Evolutionary conservation across 108 stramenopile species (phyloP).

Genomic region (Nitzschia sp.): DNA sequence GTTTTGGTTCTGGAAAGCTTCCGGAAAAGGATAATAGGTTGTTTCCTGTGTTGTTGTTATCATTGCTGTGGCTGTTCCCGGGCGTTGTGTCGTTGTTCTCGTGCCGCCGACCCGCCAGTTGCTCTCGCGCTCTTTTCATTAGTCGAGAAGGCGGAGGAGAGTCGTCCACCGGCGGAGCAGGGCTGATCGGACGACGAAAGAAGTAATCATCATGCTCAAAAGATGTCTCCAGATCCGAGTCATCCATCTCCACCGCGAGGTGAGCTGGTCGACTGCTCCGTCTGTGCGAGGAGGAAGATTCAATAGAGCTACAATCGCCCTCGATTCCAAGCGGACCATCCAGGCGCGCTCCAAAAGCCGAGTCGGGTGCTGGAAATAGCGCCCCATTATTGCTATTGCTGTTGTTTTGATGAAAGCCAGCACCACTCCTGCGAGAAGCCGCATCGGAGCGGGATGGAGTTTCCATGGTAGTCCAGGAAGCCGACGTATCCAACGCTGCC

Average conservation of each 20-base stretch:
- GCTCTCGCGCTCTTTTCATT: neutral
- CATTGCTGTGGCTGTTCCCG: no score
- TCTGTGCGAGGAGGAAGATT: constrained; percentile 13
- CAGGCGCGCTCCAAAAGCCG: no score
- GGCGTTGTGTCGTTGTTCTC: no score
- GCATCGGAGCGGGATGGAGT: constrained; percentile 12
- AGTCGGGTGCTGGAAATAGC: no score
- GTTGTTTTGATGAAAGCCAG: no score
- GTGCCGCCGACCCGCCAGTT: neutral
- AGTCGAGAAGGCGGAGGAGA: neutral
- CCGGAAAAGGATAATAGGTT: neutral
- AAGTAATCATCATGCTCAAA: neutral
- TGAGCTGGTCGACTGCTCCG: constrained; percentile 3
- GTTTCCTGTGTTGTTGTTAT: no score
- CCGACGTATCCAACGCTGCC: constrained; percentile 5
- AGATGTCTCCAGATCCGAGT: neutral
- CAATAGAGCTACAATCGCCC: constrained; percentile 23
- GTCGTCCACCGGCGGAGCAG: neutral
- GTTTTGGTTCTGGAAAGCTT: neutral
- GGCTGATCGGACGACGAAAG: neutral
- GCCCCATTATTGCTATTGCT: no score
- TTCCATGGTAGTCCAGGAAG: constrained; percentile 23
- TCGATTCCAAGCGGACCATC: constrained; percentile 8
- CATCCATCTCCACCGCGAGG: constrained; percentile 11
- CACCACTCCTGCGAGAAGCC: neutral